Evolutionary conservation across 495 filamentous ascomycete species (phyloP), one percentile per base, ranked within the genome.

Genomic region (Podospora appendiculata): DNA sequence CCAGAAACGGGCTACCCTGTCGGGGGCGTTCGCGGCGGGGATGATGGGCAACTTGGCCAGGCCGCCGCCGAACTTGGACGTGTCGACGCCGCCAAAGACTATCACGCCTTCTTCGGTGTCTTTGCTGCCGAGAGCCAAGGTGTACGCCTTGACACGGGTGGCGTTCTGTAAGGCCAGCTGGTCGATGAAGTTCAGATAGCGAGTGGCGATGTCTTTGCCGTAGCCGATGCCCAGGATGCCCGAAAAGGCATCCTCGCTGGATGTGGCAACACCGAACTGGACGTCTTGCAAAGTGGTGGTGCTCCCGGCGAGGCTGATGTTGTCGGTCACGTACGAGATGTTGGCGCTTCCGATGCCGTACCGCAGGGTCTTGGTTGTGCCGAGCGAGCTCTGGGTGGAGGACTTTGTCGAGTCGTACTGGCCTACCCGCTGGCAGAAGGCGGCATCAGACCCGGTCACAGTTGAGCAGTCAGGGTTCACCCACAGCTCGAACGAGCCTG

Each of bases 11-110:
- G 72, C 73, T 2, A 76, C 73, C 13, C 53, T 10, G 52, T 77
- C 74, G 10, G 74, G 74, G 3, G 71, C 66, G 8, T 57, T 34
- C 9, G 32, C 51, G 48, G 76, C 73, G 7, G 73, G 70, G 18
- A 84, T 71, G 33, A 94, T 79, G 13, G 88, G 88, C 10, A 91
- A 62, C 6, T 75, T 84, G 48, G 81, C 67, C 10, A 98, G 79
- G 1, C 71, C 56, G 14, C 90, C 93, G 12, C 70, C 71, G 63
- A 86, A 98, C 65, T 95, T 96, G 40, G 74, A 81, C 0, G 86
- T 90, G 62, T 98, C 86, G 36, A 98, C 79, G 13, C 92, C 93
- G 19, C 93, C 93, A 60, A 98, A 98, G 19, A 98, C 79, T 43
- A 98, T 84, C 8, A 85, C 81, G n/a, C 93, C 93, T 33, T 74